Evolutionary conservation across 345 rosid genomes (phyloP).

Genomic region (Nasturtium officinale): DNA sequence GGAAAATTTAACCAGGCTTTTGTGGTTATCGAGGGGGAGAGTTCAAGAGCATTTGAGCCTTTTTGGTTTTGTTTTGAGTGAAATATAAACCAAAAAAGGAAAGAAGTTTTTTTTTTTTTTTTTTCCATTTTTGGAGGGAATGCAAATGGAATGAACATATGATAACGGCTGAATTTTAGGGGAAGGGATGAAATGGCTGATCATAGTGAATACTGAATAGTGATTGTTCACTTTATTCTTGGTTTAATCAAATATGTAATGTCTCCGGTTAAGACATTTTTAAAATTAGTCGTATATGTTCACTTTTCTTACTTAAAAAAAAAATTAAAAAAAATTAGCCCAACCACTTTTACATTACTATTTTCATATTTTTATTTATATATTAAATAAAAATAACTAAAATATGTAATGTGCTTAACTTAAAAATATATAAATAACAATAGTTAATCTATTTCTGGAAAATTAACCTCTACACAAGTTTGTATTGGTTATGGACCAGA

Average conservation of each 20-base stretch:
- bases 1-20: background rate
- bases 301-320: too few relatives aligned
- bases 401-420: background rate
- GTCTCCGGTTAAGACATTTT: slow-evolving; percentile 1
- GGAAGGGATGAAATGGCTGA: slow-evolving; percentile 21
- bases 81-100: slow-evolving; percentile 16
- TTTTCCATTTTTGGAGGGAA: slow-evolving; percentile 21
- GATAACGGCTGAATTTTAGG: slow-evolving; percentile 29
- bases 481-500: background rate
- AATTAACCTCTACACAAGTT: background rate
- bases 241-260: background rate
- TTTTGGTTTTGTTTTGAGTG: background rate
- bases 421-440: too few relatives aligned
- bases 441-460: background rate
- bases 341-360: background rate
- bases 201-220: background rate
- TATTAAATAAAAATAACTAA: background rate
- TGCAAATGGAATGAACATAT: slow-evolving; percentile 45
- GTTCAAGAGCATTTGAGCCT: background rate
- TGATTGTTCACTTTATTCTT: background rate
- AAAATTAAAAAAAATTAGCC: too few relatives aligned
- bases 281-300: background rate
- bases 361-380: too few relatives aligned
- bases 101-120: background rate
- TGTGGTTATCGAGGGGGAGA: background rate